These are phyloP conservation scores for Phycomyces nitens DNA, from an alignment of 192 early-diverging fungal genomes.

Conservation along the genomic window DNA sequence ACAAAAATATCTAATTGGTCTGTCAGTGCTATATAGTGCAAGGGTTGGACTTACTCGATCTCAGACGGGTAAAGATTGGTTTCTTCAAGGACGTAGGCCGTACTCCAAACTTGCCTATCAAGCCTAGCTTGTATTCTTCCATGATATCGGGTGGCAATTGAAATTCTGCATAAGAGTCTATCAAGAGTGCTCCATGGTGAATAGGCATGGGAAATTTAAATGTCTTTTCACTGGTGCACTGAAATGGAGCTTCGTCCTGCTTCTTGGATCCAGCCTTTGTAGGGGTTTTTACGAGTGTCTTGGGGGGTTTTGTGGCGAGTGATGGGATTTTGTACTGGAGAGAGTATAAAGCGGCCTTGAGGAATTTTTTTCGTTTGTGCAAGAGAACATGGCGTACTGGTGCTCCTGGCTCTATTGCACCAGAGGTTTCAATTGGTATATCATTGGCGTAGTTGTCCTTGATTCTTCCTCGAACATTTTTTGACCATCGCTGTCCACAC, in stretches of 20 bases:
- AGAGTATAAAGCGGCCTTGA: constrained; percentile 53
- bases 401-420: neutral
- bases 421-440: neutral
- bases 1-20: constrained; percentile 65
- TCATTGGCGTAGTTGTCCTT: neutral
- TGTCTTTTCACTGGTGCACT: no score
- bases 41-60: constrained; percentile 44
- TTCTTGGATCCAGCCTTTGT: no score
- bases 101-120: constrained; percentile 13
- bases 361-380: constrained; percentile 46
- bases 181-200: constrained; percentile 55
- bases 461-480: neutral
- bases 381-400: constrained; percentile 5
- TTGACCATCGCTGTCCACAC: constrained; percentile 28
- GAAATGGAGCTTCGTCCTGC: no score
- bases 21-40: no score
- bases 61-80: constrained; percentile 46
- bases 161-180: constrained; percentile 59
- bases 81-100: neutral
- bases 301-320: neutral
- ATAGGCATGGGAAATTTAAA: constrained; percentile 60
- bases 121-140: constrained; percentile 39
- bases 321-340: constrained; percentile 24
- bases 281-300: neutral
- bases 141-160: constrained; percentile 62